A percentile compares a stretch with the other conserved stretches of the same genome.
Conservation (phyloP, 2,329 filamentous ascomycete species). For the Hypoxylon sp. region DNA sequence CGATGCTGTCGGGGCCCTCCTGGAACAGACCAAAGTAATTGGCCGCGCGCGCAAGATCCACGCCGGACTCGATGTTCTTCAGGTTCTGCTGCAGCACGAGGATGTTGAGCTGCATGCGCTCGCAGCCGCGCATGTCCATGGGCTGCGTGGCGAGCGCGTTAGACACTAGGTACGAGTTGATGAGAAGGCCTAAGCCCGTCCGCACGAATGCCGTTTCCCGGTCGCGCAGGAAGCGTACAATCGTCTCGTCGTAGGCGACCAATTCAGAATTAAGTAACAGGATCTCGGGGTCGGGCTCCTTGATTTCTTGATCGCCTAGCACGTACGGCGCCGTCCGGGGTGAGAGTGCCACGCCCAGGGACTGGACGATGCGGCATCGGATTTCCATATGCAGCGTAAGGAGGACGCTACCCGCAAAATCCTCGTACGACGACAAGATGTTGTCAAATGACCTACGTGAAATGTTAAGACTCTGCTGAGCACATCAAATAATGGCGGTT, state of each 20-base stretch:
- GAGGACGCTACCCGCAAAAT: slow-evolving; percentile 79
- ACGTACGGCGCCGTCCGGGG: slow-evolving; percentile 68
- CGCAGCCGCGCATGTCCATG: slow-evolving; percentile 85
- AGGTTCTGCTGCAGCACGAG: slow-evolving; percentile 95
- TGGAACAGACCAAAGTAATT: slow-evolving; percentile 76
- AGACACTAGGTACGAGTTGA: slow-evolving; percentile 79
- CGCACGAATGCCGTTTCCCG: slow-evolving; percentile 79
- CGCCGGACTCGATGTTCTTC: slow-evolving; percentile 84
- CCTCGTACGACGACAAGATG: slow-evolving; percentile 82
- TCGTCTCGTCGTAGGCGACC: slow-evolving; percentile 85
- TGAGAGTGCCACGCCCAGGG: slow-evolving; percentile 71
- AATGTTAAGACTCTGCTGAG: slow-evolving; percentile 15
- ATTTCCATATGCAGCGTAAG: slow-evolving; percentile 89
- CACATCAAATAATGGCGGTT: not conserved
- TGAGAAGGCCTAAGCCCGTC: slow-evolving; percentile 76
- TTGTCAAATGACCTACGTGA: slow-evolving; percentile 78
- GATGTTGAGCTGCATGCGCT: slow-evolving; percentile 92
- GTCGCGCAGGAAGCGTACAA: slow-evolving; percentile 74
- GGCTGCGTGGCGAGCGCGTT: slow-evolving; percentile 75
- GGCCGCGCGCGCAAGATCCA: slow-evolving; percentile 68
- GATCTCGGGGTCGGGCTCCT: slow-evolving; percentile 80
- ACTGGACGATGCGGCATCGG: slow-evolving; percentile 83
- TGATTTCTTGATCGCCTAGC: slow-evolving; percentile 73
- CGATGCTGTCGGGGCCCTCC: slow-evolving; percentile 69
- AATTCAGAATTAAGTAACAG: slow-evolving; percentile 85